These are phyloP conservation scores for Abrus pulchellus DNA, from an alignment of 306 rosid genomes.

Conservation along the genomic window DNA sequence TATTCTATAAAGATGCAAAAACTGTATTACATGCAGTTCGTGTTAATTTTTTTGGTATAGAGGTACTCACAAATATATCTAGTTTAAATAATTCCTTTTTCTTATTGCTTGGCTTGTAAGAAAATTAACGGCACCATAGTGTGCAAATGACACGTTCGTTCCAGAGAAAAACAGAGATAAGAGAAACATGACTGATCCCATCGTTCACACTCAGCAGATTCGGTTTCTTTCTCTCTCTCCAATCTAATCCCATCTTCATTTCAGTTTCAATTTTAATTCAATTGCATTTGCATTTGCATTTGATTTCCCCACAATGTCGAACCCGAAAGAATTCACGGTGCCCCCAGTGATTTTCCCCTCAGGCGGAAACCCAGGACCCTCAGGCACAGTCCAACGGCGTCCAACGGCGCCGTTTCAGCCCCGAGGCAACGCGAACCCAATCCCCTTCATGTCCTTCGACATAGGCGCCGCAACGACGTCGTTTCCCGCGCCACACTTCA, in stretches of 20 bases:
- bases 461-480: slow-evolving; percentile 35
- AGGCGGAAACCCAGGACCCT: slow-evolving; percentile 30
- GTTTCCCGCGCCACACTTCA: not conserved
- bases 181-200: not conserved
- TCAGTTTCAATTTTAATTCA: no score
- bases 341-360: slow-evolving; percentile 50
- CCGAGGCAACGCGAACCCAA: not conserved
- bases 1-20: no score
- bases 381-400: not conserved
- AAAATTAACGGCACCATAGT: not conserved
- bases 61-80: no score
- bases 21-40: no score
- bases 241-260: not conserved
- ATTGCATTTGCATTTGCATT: no score
- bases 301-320: not conserved
- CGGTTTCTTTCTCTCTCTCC: not conserved
- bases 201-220: not conserved
- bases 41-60: no score
- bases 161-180: not conserved
- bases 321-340: slow-evolving; percentile 49
- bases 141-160: not conserved
- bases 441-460: slow-evolving; percentile 54
- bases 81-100: not conserved
- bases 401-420: slow-evolving; percentile 51
- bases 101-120: not conserved